Percentiles rank a stretch among this genome's conserved stretches.
Evolutionary conservation across 768 basidiomycete species (phyloP).

Genomic region (button mushroom (Agaricus bisporus)): DNA sequence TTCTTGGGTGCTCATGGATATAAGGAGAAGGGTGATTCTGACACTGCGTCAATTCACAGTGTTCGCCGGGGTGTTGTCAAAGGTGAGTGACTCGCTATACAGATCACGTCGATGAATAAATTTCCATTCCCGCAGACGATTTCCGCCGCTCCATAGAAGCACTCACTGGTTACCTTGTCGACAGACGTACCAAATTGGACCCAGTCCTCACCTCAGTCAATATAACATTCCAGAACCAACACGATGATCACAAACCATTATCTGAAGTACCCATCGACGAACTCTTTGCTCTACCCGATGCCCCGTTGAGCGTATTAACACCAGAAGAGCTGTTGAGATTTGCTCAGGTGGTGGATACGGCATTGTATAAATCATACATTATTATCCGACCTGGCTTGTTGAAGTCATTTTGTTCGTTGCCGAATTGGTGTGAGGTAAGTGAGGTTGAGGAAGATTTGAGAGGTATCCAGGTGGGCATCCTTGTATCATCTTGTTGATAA

Average conservation of each 20-base stretch:
- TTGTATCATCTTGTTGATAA: background rate
- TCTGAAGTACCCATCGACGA: slow-evolving; percentile 70
- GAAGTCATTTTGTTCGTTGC: slow-evolving; percentile 80
- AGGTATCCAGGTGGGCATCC: slow-evolving; percentile 58
- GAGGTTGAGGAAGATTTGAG: slow-evolving; percentile 72
- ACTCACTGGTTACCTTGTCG: slow-evolving; percentile 81
- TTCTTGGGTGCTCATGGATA: slow-evolving; percentile 25
- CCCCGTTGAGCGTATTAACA: slow-evolving; percentile 62
- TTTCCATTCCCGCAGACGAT: slow-evolving; percentile 36
- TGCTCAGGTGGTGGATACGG: slow-evolving; percentile 94
- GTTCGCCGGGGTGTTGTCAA: slow-evolving; percentile 27
- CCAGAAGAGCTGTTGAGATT: slow-evolving; percentile 83
- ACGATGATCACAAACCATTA: slow-evolving; percentile 61
- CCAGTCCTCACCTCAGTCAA: slow-evolving; percentile 68
- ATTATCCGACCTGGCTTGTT: slow-evolving; percentile 75
- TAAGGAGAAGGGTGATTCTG: slow-evolving; percentile 49
- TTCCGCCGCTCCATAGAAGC: slow-evolving; percentile 76
- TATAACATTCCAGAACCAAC: slow-evolving; percentile 61
- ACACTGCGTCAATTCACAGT: slow-evolving; percentile 43
- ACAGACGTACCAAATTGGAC: slow-evolving; percentile 81
- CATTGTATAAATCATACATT: slow-evolving; percentile 89
- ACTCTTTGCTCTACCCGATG: slow-evolving; percentile 73
- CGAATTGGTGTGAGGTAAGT: slow-evolving; percentile 96
- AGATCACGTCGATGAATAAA: too few species aligned
- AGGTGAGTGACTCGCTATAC: slow-evolving; percentile 19